These are phyloP conservation scores for Canariomyces notabilis DNA, from an alignment of 2,329 filamentous ascomycete genomes.

Conservation along the genomic window DNA sequence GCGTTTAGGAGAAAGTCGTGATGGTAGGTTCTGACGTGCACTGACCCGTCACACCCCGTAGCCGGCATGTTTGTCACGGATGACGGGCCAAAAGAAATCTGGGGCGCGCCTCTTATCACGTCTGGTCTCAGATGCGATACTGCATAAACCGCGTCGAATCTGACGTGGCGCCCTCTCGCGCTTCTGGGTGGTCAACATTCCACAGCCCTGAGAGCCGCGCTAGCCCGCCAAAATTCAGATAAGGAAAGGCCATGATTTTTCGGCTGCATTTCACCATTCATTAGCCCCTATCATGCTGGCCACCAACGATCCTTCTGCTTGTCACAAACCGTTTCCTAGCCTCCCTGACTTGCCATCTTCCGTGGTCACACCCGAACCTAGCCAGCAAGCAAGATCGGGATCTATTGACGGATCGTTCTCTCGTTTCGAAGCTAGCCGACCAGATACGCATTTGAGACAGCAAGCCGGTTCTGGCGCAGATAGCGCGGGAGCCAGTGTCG, in stretches of 20 bases:
- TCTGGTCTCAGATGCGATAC: constrained; percentile 1
- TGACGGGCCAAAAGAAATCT: background rate
- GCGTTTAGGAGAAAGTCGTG: background rate
- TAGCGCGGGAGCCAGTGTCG: background rate
- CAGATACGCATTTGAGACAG: background rate
- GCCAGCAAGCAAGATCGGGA: background rate
- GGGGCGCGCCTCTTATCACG: background rate
- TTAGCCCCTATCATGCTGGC: background rate
- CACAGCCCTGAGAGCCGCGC: constrained; percentile 4
- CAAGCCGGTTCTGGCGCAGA: background rate
- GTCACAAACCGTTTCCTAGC: background rate
- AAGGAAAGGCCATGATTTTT: constrained; percentile 6
- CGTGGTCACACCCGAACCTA: background rate
- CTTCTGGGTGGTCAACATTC: background rate
- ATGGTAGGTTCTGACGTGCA: background rate
- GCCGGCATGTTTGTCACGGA: background rate
- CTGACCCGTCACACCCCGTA: background rate
- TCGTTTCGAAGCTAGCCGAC: too few species aligned
- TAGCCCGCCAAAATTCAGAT: constrained; percentile 8
- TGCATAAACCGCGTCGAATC: constrained; percentile 1
- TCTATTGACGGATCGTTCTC: too few species aligned
- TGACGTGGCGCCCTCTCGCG: constrained; percentile 13
- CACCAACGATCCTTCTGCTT: background rate
- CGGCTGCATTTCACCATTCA: constrained; percentile 1
- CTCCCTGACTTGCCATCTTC: background rate